These are phyloP conservation scores for Chlamydomonas incerta DNA, from an alignment of 139 green algal species.

Conservation along the genomic window DNA sequence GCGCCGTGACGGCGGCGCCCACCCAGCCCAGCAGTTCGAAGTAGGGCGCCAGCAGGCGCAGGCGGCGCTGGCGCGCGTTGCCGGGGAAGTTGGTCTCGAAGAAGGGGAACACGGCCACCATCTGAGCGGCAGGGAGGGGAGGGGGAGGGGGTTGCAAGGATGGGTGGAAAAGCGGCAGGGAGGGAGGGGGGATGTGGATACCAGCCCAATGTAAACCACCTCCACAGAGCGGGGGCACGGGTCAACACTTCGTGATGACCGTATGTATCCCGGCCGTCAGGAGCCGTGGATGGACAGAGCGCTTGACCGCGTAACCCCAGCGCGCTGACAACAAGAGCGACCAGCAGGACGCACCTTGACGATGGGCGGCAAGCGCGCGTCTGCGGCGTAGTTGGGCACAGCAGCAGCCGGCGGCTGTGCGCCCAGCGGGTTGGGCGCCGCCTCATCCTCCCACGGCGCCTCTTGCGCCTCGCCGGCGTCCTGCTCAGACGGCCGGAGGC, in stretches of 20 bases:
- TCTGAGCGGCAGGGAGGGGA: neutral
- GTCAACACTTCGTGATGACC: too few relatives aligned
- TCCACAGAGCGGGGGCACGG: too few relatives aligned
- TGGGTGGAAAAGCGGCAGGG: too few relatives aligned
- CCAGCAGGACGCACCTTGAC: neutral
- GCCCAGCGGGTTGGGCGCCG: neutral
- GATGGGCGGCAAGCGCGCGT: neutral
- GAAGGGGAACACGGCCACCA: conserved; percentile 40
- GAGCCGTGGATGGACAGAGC: too few relatives aligned
- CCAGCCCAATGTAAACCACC: too few relatives aligned
- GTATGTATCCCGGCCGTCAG: too few relatives aligned
- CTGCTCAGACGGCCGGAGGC: neutral
- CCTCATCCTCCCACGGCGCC: neutral
- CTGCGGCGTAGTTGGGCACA: neutral
- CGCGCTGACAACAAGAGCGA: too few relatives aligned
- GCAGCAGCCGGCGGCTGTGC: neutral
- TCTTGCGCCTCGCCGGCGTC: neutral
- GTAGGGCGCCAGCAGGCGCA: conserved; percentile 1
- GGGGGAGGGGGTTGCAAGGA: neutral
- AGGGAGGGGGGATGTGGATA: too few relatives aligned
- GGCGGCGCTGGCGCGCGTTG: conserved; percentile 16
- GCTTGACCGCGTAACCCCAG: too few relatives aligned
- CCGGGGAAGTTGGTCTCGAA: conserved; percentile 20
- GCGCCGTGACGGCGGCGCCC: neutral
- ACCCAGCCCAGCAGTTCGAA: conserved; percentile 7